A percentile compares a stretch with the other conserved stretches of the same genome.
Conservation (phyloP, 441 rosid genomes). For the Corymbia calophylla region DNA sequence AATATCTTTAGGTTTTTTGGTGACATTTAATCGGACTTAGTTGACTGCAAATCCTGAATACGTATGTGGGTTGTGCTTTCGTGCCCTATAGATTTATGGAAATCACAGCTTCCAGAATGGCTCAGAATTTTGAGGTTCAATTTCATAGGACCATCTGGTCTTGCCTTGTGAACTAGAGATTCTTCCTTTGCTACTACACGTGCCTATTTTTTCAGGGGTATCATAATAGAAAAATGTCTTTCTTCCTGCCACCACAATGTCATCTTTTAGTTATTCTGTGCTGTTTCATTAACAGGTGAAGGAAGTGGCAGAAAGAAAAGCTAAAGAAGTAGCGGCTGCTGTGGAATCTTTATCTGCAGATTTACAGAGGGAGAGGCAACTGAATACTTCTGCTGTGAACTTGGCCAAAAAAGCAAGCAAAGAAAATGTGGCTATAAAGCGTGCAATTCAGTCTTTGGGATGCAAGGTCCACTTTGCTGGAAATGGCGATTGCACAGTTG, state of each 20-base stretch:
- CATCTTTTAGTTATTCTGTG: not conserved
- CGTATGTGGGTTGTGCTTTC: not conserved
- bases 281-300: slow-evolving; percentile 43
- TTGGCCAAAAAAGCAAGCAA: slow-evolving; percentile 64
- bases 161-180: not conserved
- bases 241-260: not conserved
- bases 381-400: slow-evolving; percentile 51
- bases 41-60: not conserved
- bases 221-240: not conserved
- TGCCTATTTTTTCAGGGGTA: not conserved
- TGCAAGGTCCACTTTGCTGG: slow-evolving; percentile 74
- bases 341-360: slow-evolving; percentile 65
- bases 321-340: slow-evolving; percentile 37
- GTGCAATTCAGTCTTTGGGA: slow-evolving; percentile 83
- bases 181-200: not conserved
- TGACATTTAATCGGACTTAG: not conserved
- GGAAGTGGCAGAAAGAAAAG: slow-evolving; percentile 72
- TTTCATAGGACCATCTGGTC: not conserved
- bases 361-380: slow-evolving; percentile 60
- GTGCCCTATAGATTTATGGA: not conserved
- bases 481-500: slow-evolving; percentile 53
- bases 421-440: slow-evolving; percentile 66
- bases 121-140: not conserved
- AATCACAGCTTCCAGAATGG: not conserved
- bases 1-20: not conserved